phyloP scores from a whole-genome alignment of 352 stramenopile species.

The Globisporangium spiculum region DNA sequence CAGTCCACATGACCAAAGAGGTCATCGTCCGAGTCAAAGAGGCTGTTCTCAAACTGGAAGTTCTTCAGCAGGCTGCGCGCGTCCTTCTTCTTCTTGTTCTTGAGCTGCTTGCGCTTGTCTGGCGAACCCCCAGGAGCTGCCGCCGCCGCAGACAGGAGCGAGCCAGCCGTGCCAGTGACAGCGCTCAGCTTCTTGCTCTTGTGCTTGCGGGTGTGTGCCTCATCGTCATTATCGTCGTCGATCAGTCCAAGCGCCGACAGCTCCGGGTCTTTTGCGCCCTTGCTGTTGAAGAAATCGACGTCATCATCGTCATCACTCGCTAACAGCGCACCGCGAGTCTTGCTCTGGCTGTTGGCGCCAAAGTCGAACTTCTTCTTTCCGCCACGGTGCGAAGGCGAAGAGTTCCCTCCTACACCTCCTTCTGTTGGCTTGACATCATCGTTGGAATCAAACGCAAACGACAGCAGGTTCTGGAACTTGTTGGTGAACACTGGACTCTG shows the following conservation, averaged over 20 bases:
- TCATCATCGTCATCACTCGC: constrained; percentile 22
- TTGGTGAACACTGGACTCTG: constrained; percentile 65
- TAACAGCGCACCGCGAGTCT: not conserved
- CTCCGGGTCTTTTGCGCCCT: constrained; percentile 30
- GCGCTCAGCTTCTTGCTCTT: constrained; percentile 29
- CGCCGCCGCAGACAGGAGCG: constrained; percentile 28
- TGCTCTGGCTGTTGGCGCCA: constrained; percentile 1
- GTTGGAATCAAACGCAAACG: constrained; percentile 51
- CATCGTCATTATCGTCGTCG: constrained; percentile 22
- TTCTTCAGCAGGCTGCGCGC: constrained; percentile 68
- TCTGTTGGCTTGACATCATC: constrained; percentile 17
- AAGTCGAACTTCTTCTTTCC: constrained; percentile 27
- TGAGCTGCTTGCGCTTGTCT: constrained; percentile 54
- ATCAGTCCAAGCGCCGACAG: constrained; percentile 53
- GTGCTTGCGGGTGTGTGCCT: constrained; percentile 30
- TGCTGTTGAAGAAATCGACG: constrained; percentile 23
- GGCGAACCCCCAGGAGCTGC: constrained; percentile 8
- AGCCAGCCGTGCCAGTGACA: constrained; percentile 19
- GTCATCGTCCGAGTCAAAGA: constrained; percentile 65
- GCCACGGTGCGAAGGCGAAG: not conserved
- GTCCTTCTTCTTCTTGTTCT: constrained; percentile 78
- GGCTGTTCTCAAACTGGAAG: constrained; percentile 86
- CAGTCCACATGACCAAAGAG: constrained; percentile 80
- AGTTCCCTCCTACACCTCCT: not conserved
- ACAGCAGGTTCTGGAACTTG: constrained; percentile 84